Evolutionary conservation across 192 early-diverging fungal species (phyloP).

Genomic region (Coemansia sp.): DNA sequence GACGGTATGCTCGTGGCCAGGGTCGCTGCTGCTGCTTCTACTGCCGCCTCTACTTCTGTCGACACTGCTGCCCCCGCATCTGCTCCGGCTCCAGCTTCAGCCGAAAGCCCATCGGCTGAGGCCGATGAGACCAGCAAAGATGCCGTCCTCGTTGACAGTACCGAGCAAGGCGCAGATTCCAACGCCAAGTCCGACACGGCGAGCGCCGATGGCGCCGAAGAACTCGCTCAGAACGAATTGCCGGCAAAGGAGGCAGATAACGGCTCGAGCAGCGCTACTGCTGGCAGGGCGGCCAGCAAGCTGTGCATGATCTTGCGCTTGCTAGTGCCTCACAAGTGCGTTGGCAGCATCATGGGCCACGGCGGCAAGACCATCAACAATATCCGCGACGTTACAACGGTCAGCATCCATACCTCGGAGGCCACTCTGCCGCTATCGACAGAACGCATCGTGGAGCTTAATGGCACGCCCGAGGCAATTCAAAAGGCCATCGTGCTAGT

Average conservation of each 20-base stretch:
- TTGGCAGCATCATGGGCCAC: constrained; percentile 58
- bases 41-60: neutral
- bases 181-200: constrained; percentile 1
- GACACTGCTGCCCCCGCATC: neutral
- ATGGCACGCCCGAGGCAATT: constrained; percentile 40
- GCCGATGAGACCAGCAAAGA: neutral
- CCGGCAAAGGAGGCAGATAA: neutral
- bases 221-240: neutral
- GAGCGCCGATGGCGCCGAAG: neutral
- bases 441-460: constrained; percentile 48
- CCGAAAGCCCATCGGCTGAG: neutral
- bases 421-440: constrained; percentile 40
- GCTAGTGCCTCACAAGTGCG: constrained; percentile 54
- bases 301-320: constrained; percentile 32
- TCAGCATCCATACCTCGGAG: constrained; percentile 53
- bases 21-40: neutral
- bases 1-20: constrained; percentile 25
- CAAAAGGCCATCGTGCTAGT: constrained; percentile 40
- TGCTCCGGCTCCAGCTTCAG: neutral
- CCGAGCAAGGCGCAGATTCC: neutral
- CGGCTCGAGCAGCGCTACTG: neutral
- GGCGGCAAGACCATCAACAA: constrained; percentile 53
- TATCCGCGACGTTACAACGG: constrained; percentile 36
- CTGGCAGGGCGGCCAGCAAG: neutral
- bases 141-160: neutral